Evolutionary conservation across 1,139 yeast genomes (phyloP).

Genomic region (Scheffersomyces illinoinensis): DNA sequence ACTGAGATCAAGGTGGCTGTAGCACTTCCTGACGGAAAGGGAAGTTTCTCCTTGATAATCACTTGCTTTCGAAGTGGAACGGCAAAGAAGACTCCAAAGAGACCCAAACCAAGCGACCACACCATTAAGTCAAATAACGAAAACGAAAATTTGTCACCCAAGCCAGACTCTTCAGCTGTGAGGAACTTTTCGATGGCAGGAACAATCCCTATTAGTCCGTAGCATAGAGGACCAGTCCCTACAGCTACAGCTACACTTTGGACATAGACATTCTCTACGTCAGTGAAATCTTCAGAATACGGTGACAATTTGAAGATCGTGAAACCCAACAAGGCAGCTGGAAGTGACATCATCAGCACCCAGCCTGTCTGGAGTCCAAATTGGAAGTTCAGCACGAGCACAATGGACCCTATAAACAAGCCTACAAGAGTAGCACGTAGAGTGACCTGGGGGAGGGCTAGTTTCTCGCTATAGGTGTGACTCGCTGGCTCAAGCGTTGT

Average conservation of each 20-base stretch:
- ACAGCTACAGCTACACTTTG: slow-evolving; percentile 95
- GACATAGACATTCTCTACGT: slow-evolving; percentile 88
- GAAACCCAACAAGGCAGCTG: slow-evolving; percentile 86
- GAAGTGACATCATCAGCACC: slow-evolving; percentile 99
- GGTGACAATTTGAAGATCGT: slow-evolving; percentile 68
- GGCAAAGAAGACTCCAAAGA: slow-evolving; percentile 95
- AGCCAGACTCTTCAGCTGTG: slow-evolving; percentile 76
- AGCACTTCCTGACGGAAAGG: slow-evolving; percentile 95
- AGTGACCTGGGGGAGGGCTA: slow-evolving; percentile 62
- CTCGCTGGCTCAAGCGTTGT: not conserved
- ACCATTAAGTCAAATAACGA: slow-evolving; percentile 54
- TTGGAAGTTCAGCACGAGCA: slow-evolving; percentile 86
- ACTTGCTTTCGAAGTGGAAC: slow-evolving; percentile 85
- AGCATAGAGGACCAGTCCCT: slow-evolving; percentile 95
- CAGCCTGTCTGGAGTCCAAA: slow-evolving; percentile 97
- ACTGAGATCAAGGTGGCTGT: slow-evolving; percentile 92
- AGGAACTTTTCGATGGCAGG: slow-evolving; percentile 94
- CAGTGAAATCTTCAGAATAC: slow-evolving; percentile 59
- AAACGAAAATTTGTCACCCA: slow-evolving; percentile 41
- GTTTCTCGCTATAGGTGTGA: slow-evolving; percentile 25
- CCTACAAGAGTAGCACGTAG: slow-evolving; percentile 74
- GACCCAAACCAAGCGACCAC: slow-evolving; percentile 87
- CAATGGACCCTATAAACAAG: slow-evolving; percentile 73
- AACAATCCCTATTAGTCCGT: slow-evolving; percentile 92
- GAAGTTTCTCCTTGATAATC: slow-evolving; percentile 77